Conservation (phyloP, 2,329 filamentous ascomycete species). For the Beauveria australis region DNA sequence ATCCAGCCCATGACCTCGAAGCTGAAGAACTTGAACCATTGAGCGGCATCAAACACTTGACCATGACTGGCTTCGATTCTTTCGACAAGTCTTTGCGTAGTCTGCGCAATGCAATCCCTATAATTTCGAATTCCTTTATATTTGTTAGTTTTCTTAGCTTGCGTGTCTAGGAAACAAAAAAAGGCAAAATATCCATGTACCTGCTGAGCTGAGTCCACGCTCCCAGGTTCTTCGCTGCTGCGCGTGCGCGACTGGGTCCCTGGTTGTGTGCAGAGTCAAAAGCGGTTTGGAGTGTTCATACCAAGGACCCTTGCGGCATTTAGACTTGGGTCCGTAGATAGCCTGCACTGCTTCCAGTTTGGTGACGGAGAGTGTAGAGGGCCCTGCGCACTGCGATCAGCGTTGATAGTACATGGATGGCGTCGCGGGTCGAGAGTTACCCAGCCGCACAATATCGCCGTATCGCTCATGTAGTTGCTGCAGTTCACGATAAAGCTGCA, state of each 20-base stretch:
- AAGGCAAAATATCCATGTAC: conserved; percentile 1
- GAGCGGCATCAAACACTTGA: conserved; percentile 20
- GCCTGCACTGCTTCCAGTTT: conserved; percentile 20
- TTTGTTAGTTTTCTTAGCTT: too few relatives aligned
- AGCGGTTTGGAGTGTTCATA: conserved; percentile 24
- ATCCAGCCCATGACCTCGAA: conserved; percentile 35
- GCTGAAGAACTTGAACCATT: conserved; percentile 27
- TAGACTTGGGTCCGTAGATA: conserved; percentile 22
- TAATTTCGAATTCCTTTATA: not conserved
- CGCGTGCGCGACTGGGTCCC: conserved; percentile 23
- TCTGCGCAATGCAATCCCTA: not conserved
- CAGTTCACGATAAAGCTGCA: conserved; percentile 19
- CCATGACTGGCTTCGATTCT: conserved; percentile 18
- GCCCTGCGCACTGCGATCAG: conserved; percentile 9
- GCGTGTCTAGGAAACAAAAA: too few relatives aligned
- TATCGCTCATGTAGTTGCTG: conserved; percentile 21
- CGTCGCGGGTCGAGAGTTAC: conserved; percentile 11
- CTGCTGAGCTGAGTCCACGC: conserved; percentile 22
- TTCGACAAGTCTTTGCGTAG: conserved; percentile 18
- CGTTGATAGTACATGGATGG: not conserved
- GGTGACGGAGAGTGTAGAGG: conserved; percentile 24
- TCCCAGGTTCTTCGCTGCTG: conserved; percentile 27
- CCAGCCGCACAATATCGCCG: conserved; percentile 23
- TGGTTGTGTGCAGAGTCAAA: conserved; percentile 22
- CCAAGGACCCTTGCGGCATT: conserved; percentile 25